Evolutionary conservation across 306 rosid species (phyloP).

Genomic region (Pachyrhizus erosus): DNA sequence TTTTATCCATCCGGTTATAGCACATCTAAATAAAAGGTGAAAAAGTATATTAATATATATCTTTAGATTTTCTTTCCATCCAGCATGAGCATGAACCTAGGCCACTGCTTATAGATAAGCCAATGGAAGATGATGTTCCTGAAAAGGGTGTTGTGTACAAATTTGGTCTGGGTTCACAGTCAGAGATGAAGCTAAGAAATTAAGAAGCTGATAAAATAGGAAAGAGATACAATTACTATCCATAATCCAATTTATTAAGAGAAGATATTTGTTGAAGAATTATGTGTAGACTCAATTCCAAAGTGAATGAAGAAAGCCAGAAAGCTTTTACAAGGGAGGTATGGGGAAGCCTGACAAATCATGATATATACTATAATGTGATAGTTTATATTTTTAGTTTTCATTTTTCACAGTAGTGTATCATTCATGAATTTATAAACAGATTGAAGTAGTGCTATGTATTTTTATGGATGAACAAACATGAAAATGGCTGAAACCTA

Average conservation of each 20-base stretch:
- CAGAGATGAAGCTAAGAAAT: background rate
- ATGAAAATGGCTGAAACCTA: no score
- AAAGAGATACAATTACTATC: background rate
- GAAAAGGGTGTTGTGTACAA: background rate
- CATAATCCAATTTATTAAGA: background rate
- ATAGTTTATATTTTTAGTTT: no score
- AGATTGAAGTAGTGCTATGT: no score
- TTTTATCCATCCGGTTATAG: background rate
- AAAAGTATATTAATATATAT: background rate
- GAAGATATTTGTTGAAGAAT: background rate
- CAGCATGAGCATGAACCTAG: background rate
- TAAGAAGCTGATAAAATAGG: background rate
- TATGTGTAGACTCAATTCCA: background rate
- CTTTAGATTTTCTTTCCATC: background rate
- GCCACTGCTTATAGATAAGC: background rate
- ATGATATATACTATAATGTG: background rate
- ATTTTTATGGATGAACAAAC: no score
- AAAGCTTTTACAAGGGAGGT: background rate
- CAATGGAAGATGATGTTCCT: background rate
- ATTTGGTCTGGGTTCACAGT: background rate
- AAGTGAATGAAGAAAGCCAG: background rate
- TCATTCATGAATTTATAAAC: no score
- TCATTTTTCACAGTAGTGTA: no score
- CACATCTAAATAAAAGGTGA: background rate
- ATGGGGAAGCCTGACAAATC: no score